These are phyloP conservation scores for Rhododendron henanense DNA, from an alignment of 148 eudicot species.

Conservation along the genomic window DNA sequence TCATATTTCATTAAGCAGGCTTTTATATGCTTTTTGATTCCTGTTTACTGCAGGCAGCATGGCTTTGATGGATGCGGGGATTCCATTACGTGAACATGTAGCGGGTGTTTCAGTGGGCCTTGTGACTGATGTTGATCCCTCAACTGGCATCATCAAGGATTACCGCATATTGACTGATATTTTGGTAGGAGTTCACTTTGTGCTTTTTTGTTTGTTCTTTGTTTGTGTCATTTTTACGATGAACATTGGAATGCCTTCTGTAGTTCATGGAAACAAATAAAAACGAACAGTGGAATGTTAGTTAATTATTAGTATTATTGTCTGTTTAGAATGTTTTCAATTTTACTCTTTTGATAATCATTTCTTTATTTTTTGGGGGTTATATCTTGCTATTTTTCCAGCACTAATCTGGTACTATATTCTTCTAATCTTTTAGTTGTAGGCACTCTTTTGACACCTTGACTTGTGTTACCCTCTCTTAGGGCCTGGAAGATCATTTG, in stretches of 20 bases:
- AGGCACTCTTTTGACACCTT: neutral
- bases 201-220: neutral
- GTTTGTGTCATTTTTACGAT: neutral
- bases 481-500: conserved; percentile 98
- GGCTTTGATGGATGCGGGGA: conserved; percentile 99
- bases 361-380: neutral
- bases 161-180: conserved; percentile 93
- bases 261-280: neutral
- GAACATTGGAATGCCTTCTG: neutral
- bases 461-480: neutral
- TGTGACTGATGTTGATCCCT: conserved; percentile 71
- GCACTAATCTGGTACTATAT: conserved; percentile 4
- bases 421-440: neutral
- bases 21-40: neutral
- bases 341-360: neutral
- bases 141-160: conserved; percentile 63
- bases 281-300: neutral
- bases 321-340: neutral
- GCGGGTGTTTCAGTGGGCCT: conserved; percentile 98
- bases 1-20: neutral
- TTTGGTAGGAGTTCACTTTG: conserved; percentile 46
- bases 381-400: neutral
- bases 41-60: conserved; percentile 58
- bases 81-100: conserved; percentile 75
- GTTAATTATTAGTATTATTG: neutral